Percentiles rank a stretch among this genome's conserved stretches.
phyloP scores from a whole-genome alignment of 1,284 basidiomycete species.

The Ganoderma lingzhi region DNA sequence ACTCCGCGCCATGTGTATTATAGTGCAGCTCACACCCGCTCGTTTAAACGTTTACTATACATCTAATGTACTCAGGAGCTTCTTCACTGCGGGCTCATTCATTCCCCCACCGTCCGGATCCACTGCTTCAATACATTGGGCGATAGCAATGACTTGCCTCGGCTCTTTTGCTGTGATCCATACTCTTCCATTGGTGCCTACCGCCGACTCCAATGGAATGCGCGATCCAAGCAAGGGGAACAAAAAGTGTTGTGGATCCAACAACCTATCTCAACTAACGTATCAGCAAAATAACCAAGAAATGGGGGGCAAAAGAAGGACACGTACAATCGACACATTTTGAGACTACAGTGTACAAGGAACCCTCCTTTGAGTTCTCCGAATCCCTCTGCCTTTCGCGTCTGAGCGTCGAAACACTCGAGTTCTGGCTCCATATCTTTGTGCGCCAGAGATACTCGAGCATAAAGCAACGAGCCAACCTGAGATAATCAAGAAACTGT shows the following conservation, averaged over 20 bases:
- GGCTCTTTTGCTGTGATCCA: conserved; percentile 79
- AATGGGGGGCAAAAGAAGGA: conserved; percentile 25
- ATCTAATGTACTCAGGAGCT: conserved; percentile 64
- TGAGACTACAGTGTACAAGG: conserved; percentile 75
- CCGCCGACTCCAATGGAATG: conserved; percentile 81
- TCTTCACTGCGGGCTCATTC: conserved; percentile 59
- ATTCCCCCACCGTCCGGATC: conserved; percentile 70
- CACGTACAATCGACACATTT: conserved; percentile 79
- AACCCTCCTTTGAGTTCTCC: conserved; percentile 87
- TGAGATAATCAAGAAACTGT: conserved; percentile 40
- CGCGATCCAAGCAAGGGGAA: conserved; percentile 75
- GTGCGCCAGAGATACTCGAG: conserved; percentile 84
- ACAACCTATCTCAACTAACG: conserved; percentile 54
- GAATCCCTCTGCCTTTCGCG: conserved; percentile 83
- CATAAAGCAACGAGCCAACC: conserved; percentile 85
- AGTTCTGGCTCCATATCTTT: conserved; percentile 92
- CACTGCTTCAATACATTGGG: conserved; percentile 75
- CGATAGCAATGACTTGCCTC: conserved; percentile 71
- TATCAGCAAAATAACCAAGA: background rate
- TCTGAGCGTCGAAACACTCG: conserved; percentile 88
- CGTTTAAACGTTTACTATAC: conserved; percentile 44
- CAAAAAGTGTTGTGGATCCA: conserved; percentile 79
- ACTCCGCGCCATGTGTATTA: conserved; percentile 19
- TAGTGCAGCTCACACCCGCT: conserved; percentile 23
- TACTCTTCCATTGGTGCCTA: conserved; percentile 84